Conservation (phyloP, 352 stramenopile genomes). For the Thraustochytrium sp. region DNA sequence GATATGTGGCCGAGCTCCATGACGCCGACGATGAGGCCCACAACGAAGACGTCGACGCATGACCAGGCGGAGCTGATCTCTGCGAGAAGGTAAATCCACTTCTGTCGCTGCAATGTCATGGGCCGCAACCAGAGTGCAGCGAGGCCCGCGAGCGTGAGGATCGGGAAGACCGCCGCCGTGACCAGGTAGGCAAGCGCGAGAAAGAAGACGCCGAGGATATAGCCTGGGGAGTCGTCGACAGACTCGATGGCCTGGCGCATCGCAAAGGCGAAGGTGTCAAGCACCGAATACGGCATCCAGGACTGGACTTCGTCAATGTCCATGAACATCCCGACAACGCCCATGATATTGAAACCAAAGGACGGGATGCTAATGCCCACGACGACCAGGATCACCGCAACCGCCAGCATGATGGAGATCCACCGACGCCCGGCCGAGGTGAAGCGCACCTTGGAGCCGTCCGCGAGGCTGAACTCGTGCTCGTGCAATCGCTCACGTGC, state of each 20-base stretch:
- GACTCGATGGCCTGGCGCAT: slow-evolving; percentile 2
- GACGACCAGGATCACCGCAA: slow-evolving; percentile 52
- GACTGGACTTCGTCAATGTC: slow-evolving; percentile 18
- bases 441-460: slow-evolving; percentile 43
- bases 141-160: neutral
- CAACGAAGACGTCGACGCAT: slow-evolving; percentile 30
- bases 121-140: neutral
- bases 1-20: slow-evolving; percentile 17
- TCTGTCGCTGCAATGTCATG: neutral
- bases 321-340: slow-evolving; percentile 39
- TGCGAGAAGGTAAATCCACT: neutral
- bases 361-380: slow-evolving; percentile 50
- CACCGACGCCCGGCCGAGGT: slow-evolving; percentile 39
- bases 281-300: slow-evolving; percentile 16
- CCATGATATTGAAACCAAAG: slow-evolving; percentile 16
- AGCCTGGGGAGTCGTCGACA: neutral
- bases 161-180: neutral
- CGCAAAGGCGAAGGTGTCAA: slow-evolving; percentile 18
- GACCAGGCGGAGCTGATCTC: slow-evolving; percentile 12
- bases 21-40: slow-evolving; percentile 10
- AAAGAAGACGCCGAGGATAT: slow-evolving; percentile 1
- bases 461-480: neutral
- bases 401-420: slow-evolving; percentile 43
- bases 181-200: neutral
- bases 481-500: neutral